Base-by-base conservation (phyloP, 148 eudicot species). In the Rhododendron henanense region DNA sequence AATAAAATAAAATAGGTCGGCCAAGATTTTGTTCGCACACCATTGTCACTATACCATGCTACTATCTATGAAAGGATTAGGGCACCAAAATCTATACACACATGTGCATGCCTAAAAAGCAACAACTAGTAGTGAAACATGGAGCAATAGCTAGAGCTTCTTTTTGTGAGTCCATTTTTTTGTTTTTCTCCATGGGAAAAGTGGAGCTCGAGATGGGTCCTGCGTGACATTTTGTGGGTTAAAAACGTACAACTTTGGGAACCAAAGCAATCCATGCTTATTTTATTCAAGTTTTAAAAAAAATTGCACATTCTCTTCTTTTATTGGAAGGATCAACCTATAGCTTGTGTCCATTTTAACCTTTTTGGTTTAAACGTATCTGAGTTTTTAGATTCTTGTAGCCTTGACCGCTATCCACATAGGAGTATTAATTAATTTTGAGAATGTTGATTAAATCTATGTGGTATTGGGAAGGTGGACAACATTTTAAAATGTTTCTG, bases 31-130 rank as follows among this genome's bases (percentile, higher is more conserved):
- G 80, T 77, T 39, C 44, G 51, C 31, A 41, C 80, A 39, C 45
- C 80, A 21, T 77, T 77, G 80, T 77, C 80, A 18, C 80, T 8
- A 41, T 41, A 41, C 37, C 41, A 77, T 41, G 5, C 51, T 9
- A 18, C 50, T 77, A 8, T 2, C 18, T 1, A n/a, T 1, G 5
- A n/a, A 21, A 41, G 3, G 51, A 18, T 2, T 76, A 41, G 50
- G 80, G 47, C 80, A 18, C 80, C 50, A 77, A 77, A 28, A 2
- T 23, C 80, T 19, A 77, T 77, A 3, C 51, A 77, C 13, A 41
- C n/a, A 7, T 15, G 47, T 37, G 47, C 48, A 77, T 77, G 80
- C 80, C 80, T 77, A 77, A 19, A 77, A 77, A 77, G 80, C 80
- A 41, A 77, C 80, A 77, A 77, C 13, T 9, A 3, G 50, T 9